Conservation (phyloP, 176 grass and related monocot genomes). For the Alloteropsis semialata region DNA sequence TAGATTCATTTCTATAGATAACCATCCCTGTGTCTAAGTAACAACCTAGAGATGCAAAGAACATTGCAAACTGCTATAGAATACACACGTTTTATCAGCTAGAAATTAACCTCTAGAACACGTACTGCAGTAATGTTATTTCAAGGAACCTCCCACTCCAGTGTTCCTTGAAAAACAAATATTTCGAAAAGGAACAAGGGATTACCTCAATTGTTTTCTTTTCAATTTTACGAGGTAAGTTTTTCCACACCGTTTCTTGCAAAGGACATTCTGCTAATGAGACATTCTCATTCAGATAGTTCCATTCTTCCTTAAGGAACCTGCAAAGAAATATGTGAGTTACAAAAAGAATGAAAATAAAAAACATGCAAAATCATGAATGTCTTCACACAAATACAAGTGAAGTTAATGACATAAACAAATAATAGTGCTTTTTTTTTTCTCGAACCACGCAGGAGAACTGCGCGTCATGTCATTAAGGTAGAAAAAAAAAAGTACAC, state of each 20-base stretch:
- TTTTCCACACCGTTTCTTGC: constrained; percentile 54
- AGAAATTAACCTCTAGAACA: neutral
- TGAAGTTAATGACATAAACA: neutral
- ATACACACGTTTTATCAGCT: neutral
- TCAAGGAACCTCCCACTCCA: neutral
- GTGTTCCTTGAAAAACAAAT: neutral
- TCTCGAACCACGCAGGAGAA: too few species aligned
- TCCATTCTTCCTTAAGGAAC: constrained; percentile 85
- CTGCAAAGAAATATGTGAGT: constrained; percentile 31
- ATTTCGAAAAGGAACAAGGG: neutral
- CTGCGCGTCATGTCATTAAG: too few species aligned
- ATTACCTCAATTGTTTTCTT: constrained; percentile 55
- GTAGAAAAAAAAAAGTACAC: too few species aligned
- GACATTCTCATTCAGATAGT: constrained; percentile 48
- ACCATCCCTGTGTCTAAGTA: neutral
- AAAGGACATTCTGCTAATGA: constrained; percentile 48
- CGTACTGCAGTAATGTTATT: neutral
- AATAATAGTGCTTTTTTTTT: constrained; percentile 8
- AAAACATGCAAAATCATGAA: neutral
- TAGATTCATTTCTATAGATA: neutral
- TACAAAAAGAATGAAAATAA: constrained; percentile 24
- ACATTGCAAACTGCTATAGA: neutral
- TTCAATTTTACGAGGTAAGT: constrained; percentile 62
- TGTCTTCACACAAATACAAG: neutral
- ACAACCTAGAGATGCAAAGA: neutral